These are phyloP conservation scores for Apiotrichum porosum DNA, from an alignment of 1,284 basidiomycete genomes.

Conservation along the genomic window DNA sequence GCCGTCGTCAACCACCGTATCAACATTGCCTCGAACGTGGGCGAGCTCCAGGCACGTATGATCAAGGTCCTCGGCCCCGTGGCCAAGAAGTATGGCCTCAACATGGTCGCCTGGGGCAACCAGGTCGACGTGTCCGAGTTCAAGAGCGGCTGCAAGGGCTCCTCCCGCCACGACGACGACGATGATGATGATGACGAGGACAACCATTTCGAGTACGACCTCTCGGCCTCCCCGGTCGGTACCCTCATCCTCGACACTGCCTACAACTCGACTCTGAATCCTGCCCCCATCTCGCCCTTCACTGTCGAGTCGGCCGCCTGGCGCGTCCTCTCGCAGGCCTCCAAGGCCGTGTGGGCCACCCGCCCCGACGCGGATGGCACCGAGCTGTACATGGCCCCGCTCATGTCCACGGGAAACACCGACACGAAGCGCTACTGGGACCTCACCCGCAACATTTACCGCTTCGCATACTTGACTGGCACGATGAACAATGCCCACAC, in stretches of 20 bases:
- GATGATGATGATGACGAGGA: not conserved
- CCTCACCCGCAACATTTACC: constrained; percentile 42
- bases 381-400: constrained; percentile 33
- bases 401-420: constrained; percentile 39
- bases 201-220: not conserved
- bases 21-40: constrained; percentile 31
- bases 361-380: constrained; percentile 14
- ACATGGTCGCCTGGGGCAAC: constrained; percentile 38
- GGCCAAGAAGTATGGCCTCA: constrained; percentile 36
- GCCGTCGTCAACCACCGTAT: constrained; percentile 46
- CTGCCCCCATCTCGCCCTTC: constrained; percentile 43
- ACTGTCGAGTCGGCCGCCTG: constrained; percentile 34
- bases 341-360: constrained; percentile 30
- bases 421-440: constrained; percentile 46
- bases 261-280: constrained; percentile 38
- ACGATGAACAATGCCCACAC: constrained; percentile 33
- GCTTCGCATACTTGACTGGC: constrained; percentile 30
- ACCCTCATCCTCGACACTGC: constrained; percentile 32
- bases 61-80: constrained; percentile 28
- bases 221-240: too few species aligned
- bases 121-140: constrained; percentile 15
- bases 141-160: constrained; percentile 13
- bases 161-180: not conserved
- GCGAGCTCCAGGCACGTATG: constrained; percentile 33
- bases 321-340: constrained; percentile 36